A percentile compares a stretch with the other conserved stretches of the same genome.
Conservation (phyloP, 2,329 filamentous ascomycete species). For the Neopestalotiopsis sp. region DNA sequence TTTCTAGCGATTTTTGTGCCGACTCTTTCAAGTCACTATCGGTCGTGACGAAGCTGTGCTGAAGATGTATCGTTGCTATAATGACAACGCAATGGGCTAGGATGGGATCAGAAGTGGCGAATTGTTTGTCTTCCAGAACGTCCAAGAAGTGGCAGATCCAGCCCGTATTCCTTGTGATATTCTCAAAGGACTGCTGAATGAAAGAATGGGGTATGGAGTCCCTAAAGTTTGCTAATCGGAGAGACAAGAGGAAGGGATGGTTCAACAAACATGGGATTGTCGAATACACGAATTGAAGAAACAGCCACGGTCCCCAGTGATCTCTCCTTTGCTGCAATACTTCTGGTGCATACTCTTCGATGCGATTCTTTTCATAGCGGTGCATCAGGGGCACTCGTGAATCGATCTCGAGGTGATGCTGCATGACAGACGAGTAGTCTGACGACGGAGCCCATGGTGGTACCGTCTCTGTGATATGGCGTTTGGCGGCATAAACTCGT, state of each 20-base stretch:
- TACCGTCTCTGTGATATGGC: neutral
- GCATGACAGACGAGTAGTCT: neutral
- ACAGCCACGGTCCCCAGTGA: conserved; percentile 4
- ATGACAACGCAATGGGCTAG: neutral
- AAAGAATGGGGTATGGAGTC: neutral
- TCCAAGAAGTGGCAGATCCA: conserved; percentile 7
- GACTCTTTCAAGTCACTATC: neutral
- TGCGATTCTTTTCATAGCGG: neutral
- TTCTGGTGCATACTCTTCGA: neutral
- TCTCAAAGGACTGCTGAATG: neutral
- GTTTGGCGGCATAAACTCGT: neutral
- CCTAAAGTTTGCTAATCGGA: neutral
- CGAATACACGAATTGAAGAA: neutral
- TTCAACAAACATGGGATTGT: conserved; percentile 7
- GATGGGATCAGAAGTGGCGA: neutral
- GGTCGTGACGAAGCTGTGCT: conserved; percentile 3
- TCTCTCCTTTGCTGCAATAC: neutral
- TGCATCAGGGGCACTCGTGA: neutral
- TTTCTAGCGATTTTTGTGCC: neutral
- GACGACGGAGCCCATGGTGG: neutral
- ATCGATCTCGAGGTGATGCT: neutral
- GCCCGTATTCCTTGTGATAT: neutral
- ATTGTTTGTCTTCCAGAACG: neutral
- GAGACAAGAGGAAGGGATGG: neutral
- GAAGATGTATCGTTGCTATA: neutral